Evolutionary conservation across 2,329 filamentous ascomycete genomes (phyloP).

Genomic region (Hysterium pulicare): DNA sequence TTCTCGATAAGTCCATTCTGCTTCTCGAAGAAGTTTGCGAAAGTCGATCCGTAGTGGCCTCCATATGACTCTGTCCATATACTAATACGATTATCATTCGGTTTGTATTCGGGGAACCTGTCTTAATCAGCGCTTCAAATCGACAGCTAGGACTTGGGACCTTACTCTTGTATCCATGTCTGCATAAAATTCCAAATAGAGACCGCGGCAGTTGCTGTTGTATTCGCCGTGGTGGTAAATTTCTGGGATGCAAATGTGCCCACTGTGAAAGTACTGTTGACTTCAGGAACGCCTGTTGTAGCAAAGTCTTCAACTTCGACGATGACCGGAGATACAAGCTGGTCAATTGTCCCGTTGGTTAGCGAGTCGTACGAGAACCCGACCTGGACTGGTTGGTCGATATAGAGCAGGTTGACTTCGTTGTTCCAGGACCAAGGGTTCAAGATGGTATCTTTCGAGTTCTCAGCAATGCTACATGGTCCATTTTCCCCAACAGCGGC

Average conservation of each 20-base stretch:
- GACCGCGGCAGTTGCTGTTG: constrained; percentile 4
- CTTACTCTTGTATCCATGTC: constrained; percentile 6
- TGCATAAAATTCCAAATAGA: constrained; percentile 9
- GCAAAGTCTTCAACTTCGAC: constrained; percentile 1
- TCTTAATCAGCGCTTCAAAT: neutral
- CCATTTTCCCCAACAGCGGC: constrained; percentile 10
- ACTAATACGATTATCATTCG: neutral
- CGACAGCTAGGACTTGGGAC: neutral
- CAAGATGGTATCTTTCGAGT: constrained; percentile 3
- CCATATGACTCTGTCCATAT: constrained; percentile 25
- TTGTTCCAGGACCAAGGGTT: constrained; percentile 9
- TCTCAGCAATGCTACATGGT: constrained; percentile 1
- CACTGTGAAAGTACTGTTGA: constrained; percentile 2
- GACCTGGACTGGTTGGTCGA: constrained; percentile 7
- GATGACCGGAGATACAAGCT: neutral
- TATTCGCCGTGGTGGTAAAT: constrained; percentile 3
- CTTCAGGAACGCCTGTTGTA: neutral
- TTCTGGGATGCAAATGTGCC: constrained; percentile 7
- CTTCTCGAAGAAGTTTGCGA: constrained; percentile 49
- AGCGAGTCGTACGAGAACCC: constrained; percentile 9
- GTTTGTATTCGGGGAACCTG: neutral
- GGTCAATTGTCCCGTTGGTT: constrained; percentile 5
- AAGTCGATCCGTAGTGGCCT: constrained; percentile 52
- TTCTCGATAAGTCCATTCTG: constrained; percentile 50
- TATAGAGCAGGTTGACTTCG: constrained; percentile 8